Evolutionary conservation across 2,329 filamentous ascomycete species (phyloP), one percentile per base, ranked within the genome.

Genomic region (Pleurostoma richardsiae): DNA sequence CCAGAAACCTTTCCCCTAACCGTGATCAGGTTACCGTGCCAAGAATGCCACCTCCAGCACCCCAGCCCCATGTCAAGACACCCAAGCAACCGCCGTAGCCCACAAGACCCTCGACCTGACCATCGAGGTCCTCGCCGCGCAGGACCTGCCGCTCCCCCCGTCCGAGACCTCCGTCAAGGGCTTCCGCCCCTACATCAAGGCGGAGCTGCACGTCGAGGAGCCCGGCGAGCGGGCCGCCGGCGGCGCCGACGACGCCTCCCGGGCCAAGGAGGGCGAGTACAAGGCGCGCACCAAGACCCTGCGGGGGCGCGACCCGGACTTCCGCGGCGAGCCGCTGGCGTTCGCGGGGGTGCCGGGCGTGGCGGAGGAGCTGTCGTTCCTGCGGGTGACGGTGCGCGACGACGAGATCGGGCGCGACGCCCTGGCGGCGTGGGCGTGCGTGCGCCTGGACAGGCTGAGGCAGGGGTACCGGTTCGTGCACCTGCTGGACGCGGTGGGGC

Each of bases 381-480:
- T 90, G 45, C 76, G 86, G 58, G 88, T 97, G 72, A 90, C 95
- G 57, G 76, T 97, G 54, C 86, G 90, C 65, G 89, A 97, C 62
- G 86, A 95, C 55, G 86, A 92, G 64, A 80, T 91, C 54, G 83
- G 85, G 4, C 77, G 79, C 52, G 90, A 97, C 59, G 79, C 86
- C 49, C 66, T 96, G 47, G 85, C 90, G 8, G 90, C 86, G 3
- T 97, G 94, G 94, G 83, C 88, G 2, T 96, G 90, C 59, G 84
- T 95, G 56, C 79, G 90, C 38, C 78, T 97, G 27, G 90, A 96
- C 66, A 79, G 90, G 6, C 65, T 96, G 49, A 81, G 82, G 50
- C 70, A 78, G 31, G 92, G 94, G 1, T 87, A 88, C 55, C 76
- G 90, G 8, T 82, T 96, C 54, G 73, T 97, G 47, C 86, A 85